These are phyloP conservation scores for Nevesoporus exiguus DNA, from an alignment of 768 basidiomycete species.

Conservation along the genomic window DNA sequence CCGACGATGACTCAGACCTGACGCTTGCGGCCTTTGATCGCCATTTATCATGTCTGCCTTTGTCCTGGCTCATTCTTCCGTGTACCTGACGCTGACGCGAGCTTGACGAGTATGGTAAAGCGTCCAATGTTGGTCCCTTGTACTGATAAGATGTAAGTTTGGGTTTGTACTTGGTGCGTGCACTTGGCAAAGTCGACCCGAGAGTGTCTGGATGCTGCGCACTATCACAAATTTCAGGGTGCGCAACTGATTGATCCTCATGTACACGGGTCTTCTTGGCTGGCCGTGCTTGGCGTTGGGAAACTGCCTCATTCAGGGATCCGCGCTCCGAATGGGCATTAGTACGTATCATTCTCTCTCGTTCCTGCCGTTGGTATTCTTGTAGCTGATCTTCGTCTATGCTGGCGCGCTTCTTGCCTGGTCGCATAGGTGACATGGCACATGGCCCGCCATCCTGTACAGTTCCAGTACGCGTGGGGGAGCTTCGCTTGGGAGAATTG, in stretches of 20 bases:
- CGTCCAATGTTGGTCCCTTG: slow-evolving; percentile 18
- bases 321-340: slow-evolving; percentile 8
- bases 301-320: slow-evolving; percentile 18
- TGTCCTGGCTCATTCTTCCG: slow-evolving; percentile 4
- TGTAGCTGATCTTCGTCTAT: slow-evolving; percentile 23
- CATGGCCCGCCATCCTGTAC: slow-evolving; percentile 18
- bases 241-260: slow-evolving; percentile 4
- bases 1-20: background rate
- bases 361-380: slow-evolving; percentile 29
- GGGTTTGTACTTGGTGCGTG: slow-evolving; percentile 32
- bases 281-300: slow-evolving; percentile 1
- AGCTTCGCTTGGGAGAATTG: slow-evolving; percentile 1
- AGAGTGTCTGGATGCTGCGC: slow-evolving; percentile 1
- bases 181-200: slow-evolving; percentile 18
- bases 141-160: slow-evolving; percentile 8
- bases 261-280: slow-evolving; percentile 6
- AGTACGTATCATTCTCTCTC: slow-evolving; percentile 26
- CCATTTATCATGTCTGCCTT: slow-evolving; percentile 10
- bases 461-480: slow-evolving; percentile 9
- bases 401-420: slow-evolving; percentile 47
- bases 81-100: slow-evolving; percentile 16
- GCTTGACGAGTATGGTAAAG: slow-evolving; percentile 19
- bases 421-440: slow-evolving; percentile 40
- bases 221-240: slow-evolving; percentile 4
- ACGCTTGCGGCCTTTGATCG: slow-evolving; percentile 2